These are phyloP conservation scores for Auriscalpium vulgare DNA, from an alignment of 768 basidiomycete genomes.

Conservation along the genomic window DNA sequence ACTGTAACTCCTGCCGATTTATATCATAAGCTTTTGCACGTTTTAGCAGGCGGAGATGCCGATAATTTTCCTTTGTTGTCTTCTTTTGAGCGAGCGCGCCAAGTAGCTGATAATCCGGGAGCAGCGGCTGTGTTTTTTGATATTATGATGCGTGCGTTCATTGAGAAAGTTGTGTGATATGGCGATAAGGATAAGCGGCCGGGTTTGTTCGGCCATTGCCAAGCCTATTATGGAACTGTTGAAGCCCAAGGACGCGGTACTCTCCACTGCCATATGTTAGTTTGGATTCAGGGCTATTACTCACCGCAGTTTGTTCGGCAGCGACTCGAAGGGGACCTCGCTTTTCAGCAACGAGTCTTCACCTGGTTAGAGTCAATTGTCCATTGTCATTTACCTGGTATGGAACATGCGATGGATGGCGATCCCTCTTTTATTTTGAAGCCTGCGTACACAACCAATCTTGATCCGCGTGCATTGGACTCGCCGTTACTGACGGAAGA, in stretches of 20 bases:
- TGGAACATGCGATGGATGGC: background rate
- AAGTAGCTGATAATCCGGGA: conserved; percentile 33
- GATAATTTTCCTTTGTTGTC: conserved; percentile 26
- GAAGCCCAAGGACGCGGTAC: conserved; percentile 33
- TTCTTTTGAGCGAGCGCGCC: conserved; percentile 26
- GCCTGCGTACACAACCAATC: background rate
- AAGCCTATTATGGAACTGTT: conserved; percentile 32
- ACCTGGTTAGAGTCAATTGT: conserved; percentile 23
- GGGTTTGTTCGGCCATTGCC: conserved; percentile 27
- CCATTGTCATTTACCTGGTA: background rate
- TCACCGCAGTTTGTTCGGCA: background rate
- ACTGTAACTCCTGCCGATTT: conserved; percentile 32
- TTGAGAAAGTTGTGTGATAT: conserved; percentile 16
- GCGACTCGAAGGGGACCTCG: background rate
- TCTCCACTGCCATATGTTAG: conserved; percentile 33
- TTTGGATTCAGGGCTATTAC: conserved; percentile 27
- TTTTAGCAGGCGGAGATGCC: conserved; percentile 30
- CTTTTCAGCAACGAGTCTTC: conserved; percentile 17
- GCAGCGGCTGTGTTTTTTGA: conserved; percentile 36
- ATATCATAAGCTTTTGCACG: conserved; percentile 33
- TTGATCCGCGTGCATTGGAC: background rate
- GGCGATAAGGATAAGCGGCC: conserved; percentile 9
- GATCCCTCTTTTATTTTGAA: background rate
- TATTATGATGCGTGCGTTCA: conserved; percentile 30
- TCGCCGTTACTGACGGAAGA: background rate